phyloP scores from a whole-genome alignment of 192 early-diverging fungal species.

The Lunasporangiospora selenospora region DNA sequence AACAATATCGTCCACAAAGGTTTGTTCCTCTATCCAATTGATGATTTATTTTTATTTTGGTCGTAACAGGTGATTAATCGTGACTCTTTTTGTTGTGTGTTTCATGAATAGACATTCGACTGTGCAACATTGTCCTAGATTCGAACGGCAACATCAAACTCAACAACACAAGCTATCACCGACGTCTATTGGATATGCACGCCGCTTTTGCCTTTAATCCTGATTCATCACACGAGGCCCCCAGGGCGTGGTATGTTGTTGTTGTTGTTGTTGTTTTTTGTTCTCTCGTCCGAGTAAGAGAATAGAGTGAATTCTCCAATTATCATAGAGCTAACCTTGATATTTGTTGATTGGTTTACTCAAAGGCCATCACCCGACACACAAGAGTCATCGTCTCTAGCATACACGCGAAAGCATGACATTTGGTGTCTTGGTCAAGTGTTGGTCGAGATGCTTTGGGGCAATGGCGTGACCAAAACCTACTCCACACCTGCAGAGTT shows the following conservation, averaged over 20 bases:
- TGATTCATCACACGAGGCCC: conserved; percentile 17
- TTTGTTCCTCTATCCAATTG: too few relatives aligned
- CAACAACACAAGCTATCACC: conserved; percentile 68
- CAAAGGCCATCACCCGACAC: conserved; percentile 66
- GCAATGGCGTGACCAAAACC: conserved; percentile 58
- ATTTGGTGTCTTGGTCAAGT: conserved; percentile 75
- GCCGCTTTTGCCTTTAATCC: conserved; percentile 21
- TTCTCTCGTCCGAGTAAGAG: background rate
- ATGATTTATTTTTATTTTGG: too few relatives aligned
- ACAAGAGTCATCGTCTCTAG: conserved; percentile 61
- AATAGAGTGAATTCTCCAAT: background rate
- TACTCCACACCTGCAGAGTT: conserved; percentile 61
- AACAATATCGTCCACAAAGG: conserved; percentile 72
- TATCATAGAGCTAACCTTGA: background rate
- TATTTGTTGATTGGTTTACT: background rate
- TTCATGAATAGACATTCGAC: conserved; percentile 44
- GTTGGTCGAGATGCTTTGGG: conserved; percentile 75
- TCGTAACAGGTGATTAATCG: conserved; percentile 28
- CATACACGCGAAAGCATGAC: conserved; percentile 76
- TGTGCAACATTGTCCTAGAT: conserved; percentile 53
- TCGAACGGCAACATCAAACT: conserved; percentile 62
- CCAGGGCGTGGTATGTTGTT: conserved; percentile 20
- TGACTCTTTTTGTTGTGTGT: conserved; percentile 10
- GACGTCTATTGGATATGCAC: conserved; percentile 59
- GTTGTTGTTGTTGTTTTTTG: background rate